A percentile compares a stretch with the other conserved stretches of the same genome.
phyloP scores from a whole-genome alignment of 805 yeast genomes.

The Torulaspora franciscae region DNA sequence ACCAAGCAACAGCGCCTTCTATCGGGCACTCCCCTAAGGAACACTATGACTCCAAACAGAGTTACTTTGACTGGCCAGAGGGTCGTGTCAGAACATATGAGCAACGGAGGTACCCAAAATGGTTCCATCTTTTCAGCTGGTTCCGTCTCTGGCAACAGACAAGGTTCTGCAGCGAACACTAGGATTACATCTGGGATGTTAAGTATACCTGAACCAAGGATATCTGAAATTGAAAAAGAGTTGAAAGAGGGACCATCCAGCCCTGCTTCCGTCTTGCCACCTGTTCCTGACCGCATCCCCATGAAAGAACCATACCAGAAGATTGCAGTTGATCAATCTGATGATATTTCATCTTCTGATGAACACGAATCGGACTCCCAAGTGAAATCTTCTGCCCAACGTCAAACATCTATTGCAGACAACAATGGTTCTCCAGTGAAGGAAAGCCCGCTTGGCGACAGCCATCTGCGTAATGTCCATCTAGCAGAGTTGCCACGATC shows the following conservation, averaged over 20 bases:
- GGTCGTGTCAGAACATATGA: constrained; percentile 28
- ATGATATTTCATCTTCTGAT: constrained; percentile 15
- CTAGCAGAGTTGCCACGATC: constrained; percentile 30
- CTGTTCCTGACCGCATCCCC: constrained; percentile 33
- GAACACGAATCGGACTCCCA: constrained; percentile 17
- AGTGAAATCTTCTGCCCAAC: constrained; percentile 13
- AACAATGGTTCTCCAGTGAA: constrained; percentile 32
- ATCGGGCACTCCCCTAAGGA: constrained; percentile 32
- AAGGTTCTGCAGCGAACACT: constrained; percentile 20
- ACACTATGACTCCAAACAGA: constrained; percentile 24
- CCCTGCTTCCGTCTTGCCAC: constrained; percentile 33
- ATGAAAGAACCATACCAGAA: constrained; percentile 34
- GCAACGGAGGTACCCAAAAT: constrained; percentile 13
- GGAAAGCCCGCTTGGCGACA: constrained; percentile 20
- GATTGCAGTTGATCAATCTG: constrained; percentile 10
- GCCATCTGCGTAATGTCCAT: constrained; percentile 22
- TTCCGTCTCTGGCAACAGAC: constrained; percentile 7
- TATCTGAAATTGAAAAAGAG: constrained; percentile 39
- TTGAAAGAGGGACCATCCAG: constrained; percentile 39
- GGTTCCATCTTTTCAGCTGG: constrained; percentile 16
- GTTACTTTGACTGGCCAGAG: constrained; percentile 29
- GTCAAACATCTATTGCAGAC: constrained; percentile 34
- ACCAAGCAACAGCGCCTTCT: constrained; percentile 34
- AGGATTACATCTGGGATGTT: constrained; percentile 44
- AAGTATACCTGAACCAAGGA: constrained; percentile 41